Percentiles rank a stretch among this genome's conserved stretches.
These are phyloP conservation scores for Cenchrus purpureus DNA, from an alignment of 176 grass and related monocot species.

Conservation along the genomic window DNA sequence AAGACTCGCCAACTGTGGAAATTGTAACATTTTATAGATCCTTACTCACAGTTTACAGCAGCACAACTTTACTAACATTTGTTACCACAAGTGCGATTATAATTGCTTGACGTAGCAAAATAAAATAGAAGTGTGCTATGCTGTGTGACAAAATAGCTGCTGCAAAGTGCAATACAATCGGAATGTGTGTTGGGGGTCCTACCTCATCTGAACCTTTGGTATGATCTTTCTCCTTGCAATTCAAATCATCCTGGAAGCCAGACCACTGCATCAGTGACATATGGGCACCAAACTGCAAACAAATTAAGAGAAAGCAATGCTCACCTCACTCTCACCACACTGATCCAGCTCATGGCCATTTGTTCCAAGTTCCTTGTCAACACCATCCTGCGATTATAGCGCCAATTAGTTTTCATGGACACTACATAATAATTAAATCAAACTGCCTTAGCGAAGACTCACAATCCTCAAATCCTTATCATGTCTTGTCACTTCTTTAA, in stretches of 20 bases:
- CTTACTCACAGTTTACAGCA: not conserved
- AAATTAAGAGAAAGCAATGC: conserved; percentile 9
- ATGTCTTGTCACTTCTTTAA: conserved; percentile 33
- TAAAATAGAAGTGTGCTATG: not conserved
- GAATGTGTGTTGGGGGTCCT: not conserved
- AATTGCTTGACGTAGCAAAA: not conserved
- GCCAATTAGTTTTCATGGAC: conserved; percentile 23
- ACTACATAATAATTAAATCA: conserved; percentile 5
- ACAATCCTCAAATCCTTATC: conserved; percentile 41
- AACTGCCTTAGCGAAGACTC: conserved; percentile 24
- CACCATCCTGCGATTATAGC: conserved; percentile 43
- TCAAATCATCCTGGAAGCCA: conserved; percentile 40
- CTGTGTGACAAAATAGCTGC: not conserved
- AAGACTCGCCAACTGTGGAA: conserved; percentile 1
- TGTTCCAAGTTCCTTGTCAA: conserved; percentile 24
- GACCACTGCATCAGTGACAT: conserved; percentile 12
- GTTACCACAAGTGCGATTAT: not conserved
- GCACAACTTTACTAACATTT: not conserved
- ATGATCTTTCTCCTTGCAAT: conserved; percentile 17
- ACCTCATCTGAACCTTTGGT: conserved; percentile 30
- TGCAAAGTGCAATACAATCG: not conserved
- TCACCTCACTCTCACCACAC: conserved; percentile 45
- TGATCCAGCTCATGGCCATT: conserved; percentile 2
- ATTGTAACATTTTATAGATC: not conserved
- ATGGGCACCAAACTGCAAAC: not conserved